phyloP scores from a whole-genome alignment of 2,329 filamentous ascomycete species.

The Bisporella sp. region DNA sequence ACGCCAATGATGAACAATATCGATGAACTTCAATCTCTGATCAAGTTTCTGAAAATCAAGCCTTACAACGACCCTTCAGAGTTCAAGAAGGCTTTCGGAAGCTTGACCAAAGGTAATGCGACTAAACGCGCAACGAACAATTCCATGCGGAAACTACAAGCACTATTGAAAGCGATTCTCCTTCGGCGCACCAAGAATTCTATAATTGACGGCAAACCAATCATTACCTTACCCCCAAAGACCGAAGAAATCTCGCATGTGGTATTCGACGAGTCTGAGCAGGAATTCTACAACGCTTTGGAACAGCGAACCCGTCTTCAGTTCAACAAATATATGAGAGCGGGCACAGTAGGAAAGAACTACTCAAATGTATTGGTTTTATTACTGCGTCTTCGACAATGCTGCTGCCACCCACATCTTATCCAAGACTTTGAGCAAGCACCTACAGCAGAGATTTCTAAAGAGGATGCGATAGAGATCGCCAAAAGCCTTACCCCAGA shows the following conservation, averaged over 20 bases:
- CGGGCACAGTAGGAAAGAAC: constrained; percentile 59
- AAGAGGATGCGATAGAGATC: constrained; percentile 40
- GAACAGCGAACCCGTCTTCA: constrained; percentile 60
- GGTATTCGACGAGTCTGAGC: constrained; percentile 60
- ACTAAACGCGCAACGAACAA: constrained; percentile 17
- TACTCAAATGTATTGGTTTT: constrained; percentile 79
- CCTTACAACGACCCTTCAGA: constrained; percentile 61
- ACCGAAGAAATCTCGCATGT: constrained; percentile 54
- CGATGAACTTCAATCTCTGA: constrained; percentile 67
- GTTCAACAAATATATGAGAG: constrained; percentile 71
- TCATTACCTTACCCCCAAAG: constrained; percentile 62
- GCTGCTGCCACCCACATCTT: constrained; percentile 70
- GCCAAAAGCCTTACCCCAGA: constrained; percentile 52
- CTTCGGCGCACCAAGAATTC: constrained; percentile 78
- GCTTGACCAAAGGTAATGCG: constrained; percentile 18
- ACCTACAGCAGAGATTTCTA: constrained; percentile 7
- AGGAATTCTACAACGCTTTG: constrained; percentile 56
- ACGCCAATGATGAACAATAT: constrained; percentile 88
- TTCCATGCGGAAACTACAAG: constrained; percentile 66
- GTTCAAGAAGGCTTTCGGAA: constrained; percentile 44
- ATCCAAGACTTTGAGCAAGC: constrained; percentile 55
- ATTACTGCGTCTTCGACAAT: constrained; percentile 71
- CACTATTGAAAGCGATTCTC: constrained; percentile 72
- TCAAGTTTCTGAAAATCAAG: constrained; percentile 69
- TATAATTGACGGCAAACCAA: constrained; percentile 70